These are phyloP conservation scores for Sungouiella blattae DNA, from an alignment of 805 yeast genomes.

Conservation along the genomic window DNA sequence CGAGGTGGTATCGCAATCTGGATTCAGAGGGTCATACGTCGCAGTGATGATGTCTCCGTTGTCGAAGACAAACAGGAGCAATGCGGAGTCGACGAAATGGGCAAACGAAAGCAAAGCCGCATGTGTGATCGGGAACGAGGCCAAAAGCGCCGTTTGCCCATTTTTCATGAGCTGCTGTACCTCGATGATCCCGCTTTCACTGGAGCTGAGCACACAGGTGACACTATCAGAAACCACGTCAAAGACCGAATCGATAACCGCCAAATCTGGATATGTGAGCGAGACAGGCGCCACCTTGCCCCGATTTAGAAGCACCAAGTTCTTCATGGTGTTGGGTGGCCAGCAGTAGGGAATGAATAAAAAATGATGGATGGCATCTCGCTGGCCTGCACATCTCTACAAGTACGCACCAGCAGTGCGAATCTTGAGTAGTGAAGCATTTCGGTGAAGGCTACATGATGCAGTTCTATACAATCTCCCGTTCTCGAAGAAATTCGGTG, in stretches of 20 bases:
- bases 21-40: slow-evolving; percentile 54
- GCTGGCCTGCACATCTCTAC: no score
- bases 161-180: slow-evolving; percentile 71
- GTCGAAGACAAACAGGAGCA: slow-evolving; percentile 60
- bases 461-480: no score
- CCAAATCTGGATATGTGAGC: slow-evolving; percentile 60
- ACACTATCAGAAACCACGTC: slow-evolving; percentile 74
- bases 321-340: slow-evolving; percentile 34
- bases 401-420: no score
- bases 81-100: slow-evolving; percentile 69
- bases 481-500: not conserved
- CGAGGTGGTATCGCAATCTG: slow-evolving; percentile 43
- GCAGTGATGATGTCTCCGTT: slow-evolving; percentile 77
- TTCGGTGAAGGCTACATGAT: no score
- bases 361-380: not conserved
- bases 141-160: slow-evolving; percentile 57
- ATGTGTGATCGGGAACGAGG: slow-evolving; percentile 52
- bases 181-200: slow-evolving; percentile 56
- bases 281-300: slow-evolving; percentile 53
- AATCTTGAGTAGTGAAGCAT: no score
- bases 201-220: slow-evolving; percentile 56
- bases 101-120: slow-evolving; percentile 47
- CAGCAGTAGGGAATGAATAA: not conserved
- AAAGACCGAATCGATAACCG: slow-evolving; percentile 53
- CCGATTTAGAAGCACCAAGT: slow-evolving; percentile 49